phyloP scores from a whole-genome alignment of 352 stramenopile genomes.

The Phytopythium montanum region DNA sequence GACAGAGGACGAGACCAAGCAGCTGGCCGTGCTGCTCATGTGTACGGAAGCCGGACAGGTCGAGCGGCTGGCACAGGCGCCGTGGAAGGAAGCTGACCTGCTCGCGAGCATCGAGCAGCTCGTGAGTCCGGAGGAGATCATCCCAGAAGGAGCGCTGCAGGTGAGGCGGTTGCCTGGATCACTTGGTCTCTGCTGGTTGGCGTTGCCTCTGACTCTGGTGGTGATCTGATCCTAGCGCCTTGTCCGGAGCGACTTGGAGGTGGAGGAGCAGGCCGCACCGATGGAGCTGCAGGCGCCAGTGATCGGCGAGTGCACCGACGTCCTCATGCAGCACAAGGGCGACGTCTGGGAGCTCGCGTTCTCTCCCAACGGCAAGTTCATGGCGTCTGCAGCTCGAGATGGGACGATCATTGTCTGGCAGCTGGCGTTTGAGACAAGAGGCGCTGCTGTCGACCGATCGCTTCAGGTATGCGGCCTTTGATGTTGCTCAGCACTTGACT shows the following conservation, averaged over 20 bases:
- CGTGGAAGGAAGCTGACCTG: conserved; percentile 46
- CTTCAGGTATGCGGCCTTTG: conserved; percentile 13
- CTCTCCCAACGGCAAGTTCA: conserved; percentile 64
- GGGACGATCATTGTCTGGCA: conserved; percentile 77
- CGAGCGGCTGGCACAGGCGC: conserved; percentile 25
- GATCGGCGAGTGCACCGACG: conserved; percentile 25
- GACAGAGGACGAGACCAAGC: conserved; percentile 42
- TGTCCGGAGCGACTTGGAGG: conserved; percentile 24
- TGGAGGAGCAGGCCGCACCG: conserved; percentile 12
- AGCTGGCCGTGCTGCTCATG: conserved; percentile 57
- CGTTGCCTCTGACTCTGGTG: neutral
- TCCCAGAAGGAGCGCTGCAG: conserved; percentile 51
- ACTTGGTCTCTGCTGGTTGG: too few relatives aligned
- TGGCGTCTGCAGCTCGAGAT: conserved; percentile 80
- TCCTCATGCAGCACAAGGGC: conserved; percentile 44
- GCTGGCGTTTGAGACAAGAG: conserved; percentile 21
- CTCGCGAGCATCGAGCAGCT: conserved; percentile 43
- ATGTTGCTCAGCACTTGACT: too few relatives aligned
- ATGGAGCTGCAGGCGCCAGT: conserved; percentile 18
- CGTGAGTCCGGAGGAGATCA: conserved; percentile 62
- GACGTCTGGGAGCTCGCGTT: conserved; percentile 78
- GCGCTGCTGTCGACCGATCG: neutral
- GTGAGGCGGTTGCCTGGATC: conserved; percentile 21
- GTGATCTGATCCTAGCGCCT: conserved; percentile 24
- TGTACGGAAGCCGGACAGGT: conserved; percentile 40